Percentiles rank a stretch among this genome's conserved stretches.
Evolutionary conservation across 2,329 filamentous ascomycete genomes (phyloP).

Genomic region (Pseudogymnoascus sp.): DNA sequence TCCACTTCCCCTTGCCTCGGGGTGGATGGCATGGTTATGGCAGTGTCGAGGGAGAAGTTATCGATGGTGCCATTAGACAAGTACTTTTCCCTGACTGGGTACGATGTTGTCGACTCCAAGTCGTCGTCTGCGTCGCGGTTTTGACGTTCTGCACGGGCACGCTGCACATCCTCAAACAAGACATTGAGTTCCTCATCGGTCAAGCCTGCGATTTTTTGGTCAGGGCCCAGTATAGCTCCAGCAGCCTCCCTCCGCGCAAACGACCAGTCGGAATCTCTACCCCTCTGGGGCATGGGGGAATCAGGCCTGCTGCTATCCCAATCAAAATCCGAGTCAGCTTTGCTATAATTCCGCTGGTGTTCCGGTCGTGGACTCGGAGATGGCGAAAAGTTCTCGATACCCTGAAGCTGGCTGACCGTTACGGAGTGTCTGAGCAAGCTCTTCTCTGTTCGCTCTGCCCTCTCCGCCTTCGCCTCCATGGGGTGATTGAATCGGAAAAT

Average conservation of each 20-base stretch:
- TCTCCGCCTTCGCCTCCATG: constrained; percentile 86
- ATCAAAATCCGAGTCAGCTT: constrained; percentile 64
- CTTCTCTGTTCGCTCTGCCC: constrained; percentile 56
- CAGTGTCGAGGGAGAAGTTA: constrained; percentile 92
- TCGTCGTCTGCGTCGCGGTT: constrained; percentile 79
- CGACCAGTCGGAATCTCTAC: constrained; percentile 87
- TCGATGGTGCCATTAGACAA: constrained; percentile 90
- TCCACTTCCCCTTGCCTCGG: constrained; percentile 72
- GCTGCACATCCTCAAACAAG: constrained; percentile 88
- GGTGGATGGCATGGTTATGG: constrained; percentile 87
- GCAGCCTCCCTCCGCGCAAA: constrained; percentile 91
- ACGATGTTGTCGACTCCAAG: constrained; percentile 80
- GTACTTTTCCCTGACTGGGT: constrained; percentile 86
- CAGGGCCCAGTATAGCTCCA: constrained; percentile 76
- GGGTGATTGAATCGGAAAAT: constrained; percentile 99
- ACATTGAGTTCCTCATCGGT: constrained; percentile 92
- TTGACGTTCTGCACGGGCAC: constrained; percentile 69
- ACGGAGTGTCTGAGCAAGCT: constrained; percentile 80
- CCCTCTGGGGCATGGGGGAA: constrained; percentile 65
- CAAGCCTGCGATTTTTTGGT: constrained; percentile 82
- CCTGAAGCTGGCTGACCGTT: constrained; percentile 44
- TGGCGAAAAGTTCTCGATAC: constrained; percentile 45
- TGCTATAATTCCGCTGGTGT: constrained; percentile 76
- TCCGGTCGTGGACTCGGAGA: constrained; percentile 51
- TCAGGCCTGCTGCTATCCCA: constrained; percentile 64